Evolutionary conservation across 768 basidiomycete species (phyloP), one percentile per base, ranked within the genome.

Genomic region (Steccherinum ochraceum): DNA sequence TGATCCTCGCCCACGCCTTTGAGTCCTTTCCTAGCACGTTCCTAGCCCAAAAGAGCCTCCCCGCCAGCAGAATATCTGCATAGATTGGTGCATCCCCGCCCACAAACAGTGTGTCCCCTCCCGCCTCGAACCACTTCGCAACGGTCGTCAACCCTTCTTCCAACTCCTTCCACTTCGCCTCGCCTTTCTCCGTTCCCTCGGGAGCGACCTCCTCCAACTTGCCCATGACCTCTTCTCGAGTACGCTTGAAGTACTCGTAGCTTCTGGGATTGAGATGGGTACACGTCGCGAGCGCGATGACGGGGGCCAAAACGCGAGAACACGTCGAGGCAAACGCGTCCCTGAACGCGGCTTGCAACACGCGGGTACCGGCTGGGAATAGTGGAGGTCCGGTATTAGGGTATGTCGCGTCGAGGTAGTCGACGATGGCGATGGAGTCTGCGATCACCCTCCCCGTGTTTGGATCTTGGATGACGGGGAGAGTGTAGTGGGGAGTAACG

Each of bases 221-320:
- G 0, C 76, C 74, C 42, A 69, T 69, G 1, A 40, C 45, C 3
- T 46, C 52, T 24, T 65, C 62, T 16, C 73, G 62, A 1, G 72
- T 75, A 5, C 52, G 55, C 24, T 69, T 60, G 58, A 75, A 81
- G 55, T 71, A 72, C 7, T 52, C 64, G 53, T 61, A 51, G 50
- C 73, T 75, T 30, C 51, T 55, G 3, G 66, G 61, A 24, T 63
- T 67, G 50, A 79, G 7, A 7, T 47, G 23, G 12, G 12, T 11
- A 11, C 11, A 11, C 35, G 35, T 11, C 35, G 11, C 11, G 11
- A n/a, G 11, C n/a, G n/a, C n/a, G 35, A 39, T n/a, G 11, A 39
- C 35, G 11, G 11, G 35, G 35, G n/a, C 11, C 11, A 39, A n/a
- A 11, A 11, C n/a, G 35, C 11, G 35, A 11, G n/a, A 11, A 11